Percentiles rank a stretch among this genome's conserved stretches.
Conservation (phyloP, 805 yeast genomes). For the Blastobotrys peoriensis region DNA sequence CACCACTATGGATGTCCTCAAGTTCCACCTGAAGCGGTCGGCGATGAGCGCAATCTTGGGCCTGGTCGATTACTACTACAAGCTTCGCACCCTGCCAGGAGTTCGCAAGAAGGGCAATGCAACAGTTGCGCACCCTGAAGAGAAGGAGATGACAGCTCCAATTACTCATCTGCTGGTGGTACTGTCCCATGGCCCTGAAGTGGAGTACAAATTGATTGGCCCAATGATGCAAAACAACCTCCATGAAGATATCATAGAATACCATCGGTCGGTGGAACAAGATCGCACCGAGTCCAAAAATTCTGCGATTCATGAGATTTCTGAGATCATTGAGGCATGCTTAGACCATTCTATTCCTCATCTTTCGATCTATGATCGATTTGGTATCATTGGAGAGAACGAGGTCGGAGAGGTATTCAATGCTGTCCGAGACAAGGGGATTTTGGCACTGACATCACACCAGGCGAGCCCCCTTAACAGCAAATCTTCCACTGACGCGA, state of each 20-base stretch:
- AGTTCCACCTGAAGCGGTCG: conserved; percentile 17
- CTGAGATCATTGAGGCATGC: background rate
- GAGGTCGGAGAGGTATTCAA: background rate
- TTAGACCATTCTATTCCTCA: background rate
- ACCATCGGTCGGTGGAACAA: background rate
- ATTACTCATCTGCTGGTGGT: background rate
- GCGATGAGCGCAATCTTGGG: conserved; percentile 10
- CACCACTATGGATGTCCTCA: conserved; percentile 16
- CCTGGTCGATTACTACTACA: conserved; percentile 6
- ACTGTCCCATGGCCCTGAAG: background rate
- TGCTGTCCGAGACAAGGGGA: background rate
- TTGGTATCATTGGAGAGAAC: background rate
- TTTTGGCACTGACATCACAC: background rate
- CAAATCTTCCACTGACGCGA: too few species aligned
- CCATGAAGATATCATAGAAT: background rate
- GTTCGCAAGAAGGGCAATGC: background rate
- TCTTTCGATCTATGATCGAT: background rate
- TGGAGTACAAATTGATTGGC: background rate
- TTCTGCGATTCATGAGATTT: background rate
- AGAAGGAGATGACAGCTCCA: background rate
- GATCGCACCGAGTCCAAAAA: background rate
- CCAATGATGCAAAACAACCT: background rate
- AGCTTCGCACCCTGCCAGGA: background rate
- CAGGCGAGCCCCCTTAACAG: too few species aligned
- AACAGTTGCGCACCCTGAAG: background rate